Evolutionary conservation across 2,329 filamentous ascomycete species (phyloP), one percentile per base, ranked within the genome.

Genomic region (Dendrostoma leiphaemia): DNA sequence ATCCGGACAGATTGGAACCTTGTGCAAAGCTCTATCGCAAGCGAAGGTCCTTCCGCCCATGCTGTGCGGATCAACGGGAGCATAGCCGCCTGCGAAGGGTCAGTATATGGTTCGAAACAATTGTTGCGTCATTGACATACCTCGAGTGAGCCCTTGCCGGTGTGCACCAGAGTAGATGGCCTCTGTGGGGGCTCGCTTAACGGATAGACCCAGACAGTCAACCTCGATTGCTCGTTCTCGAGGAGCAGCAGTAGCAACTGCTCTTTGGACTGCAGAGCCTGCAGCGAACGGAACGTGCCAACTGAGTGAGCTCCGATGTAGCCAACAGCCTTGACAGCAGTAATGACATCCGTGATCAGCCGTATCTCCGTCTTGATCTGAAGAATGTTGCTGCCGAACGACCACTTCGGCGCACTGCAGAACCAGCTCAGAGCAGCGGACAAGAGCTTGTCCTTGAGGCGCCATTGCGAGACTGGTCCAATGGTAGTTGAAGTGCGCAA

Each of bases 281-380:
- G 83, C 37, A 96, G 73, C 1, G 86, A 84, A 61, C 85, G 87
- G 55, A 85, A 76, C 6, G 80, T 79, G 31, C 80, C 78, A 1
- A 74, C 68, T 54, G 74, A 65, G 35, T 78, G 72, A 1, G 74
- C 69, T 4, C 83, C 86, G 32, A 90, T 82, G 56, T 76, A 76
- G 1, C 82, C 76, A 10, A 91, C 80, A 3, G 74, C 78, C 59
- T 85, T 84, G 58, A 99, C 72, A 13, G 85, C 82, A 10, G 73
- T 69, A 46, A 86, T 76, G 32, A 97, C 85, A 66, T 97, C 91
- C 6, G 81, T 80, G 35, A 97, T 80, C 17, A 96, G 76, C 61
- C 88, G 88, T 31, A 91, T 84, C 71, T 99, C 94, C 0, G 95
- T 93, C 74, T 96, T 97, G 48, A 97, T 78, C 67, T 99, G 94